A percentile compares a stretch with the other conserved stretches of the same genome.
Conservation (phyloP, 805 yeast species). For the Ogataea ramenticola region DNA sequence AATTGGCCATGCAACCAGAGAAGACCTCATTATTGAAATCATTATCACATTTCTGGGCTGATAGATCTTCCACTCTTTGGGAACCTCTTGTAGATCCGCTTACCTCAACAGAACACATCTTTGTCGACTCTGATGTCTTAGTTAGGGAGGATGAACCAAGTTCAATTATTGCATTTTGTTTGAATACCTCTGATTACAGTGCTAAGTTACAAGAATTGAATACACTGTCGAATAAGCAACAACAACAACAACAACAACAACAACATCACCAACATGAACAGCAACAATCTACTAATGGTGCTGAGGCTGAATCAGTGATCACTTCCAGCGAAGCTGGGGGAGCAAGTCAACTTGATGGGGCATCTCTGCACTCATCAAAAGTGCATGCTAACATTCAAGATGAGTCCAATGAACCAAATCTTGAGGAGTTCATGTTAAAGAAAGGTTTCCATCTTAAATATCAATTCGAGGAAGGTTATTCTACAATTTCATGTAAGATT, state of each 20-base stretch:
- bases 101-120: constrained; percentile 75
- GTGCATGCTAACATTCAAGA: not conserved
- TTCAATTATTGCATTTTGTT: constrained; percentile 86
- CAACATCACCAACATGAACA: not conserved
- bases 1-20: constrained; percentile 42
- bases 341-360: constrained; percentile 13
- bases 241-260: not conserved
- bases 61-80: constrained; percentile 92
- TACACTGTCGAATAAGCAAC: constrained; percentile 26
- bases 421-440: constrained; percentile 70
- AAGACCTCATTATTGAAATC: constrained; percentile 74
- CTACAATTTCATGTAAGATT: constrained; percentile 83
- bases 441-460: constrained; percentile 87
- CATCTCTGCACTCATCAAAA: not conserved
- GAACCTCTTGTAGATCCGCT: constrained; percentile 84
- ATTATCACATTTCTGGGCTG: constrained; percentile 93
- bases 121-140: constrained; percentile 88
- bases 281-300: not conserved
- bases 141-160: constrained; percentile 96
- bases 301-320: constrained; percentile 18
- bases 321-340: not conserved
- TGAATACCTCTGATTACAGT: constrained; percentile 76
- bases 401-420: constrained; percentile 12
- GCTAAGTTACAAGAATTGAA: constrained; percentile 22
- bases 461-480: constrained; percentile 81